These are phyloP conservation scores for Rosa hybrid DNA, from an alignment of 331 rosid genomes.

Conservation along the genomic window DNA sequence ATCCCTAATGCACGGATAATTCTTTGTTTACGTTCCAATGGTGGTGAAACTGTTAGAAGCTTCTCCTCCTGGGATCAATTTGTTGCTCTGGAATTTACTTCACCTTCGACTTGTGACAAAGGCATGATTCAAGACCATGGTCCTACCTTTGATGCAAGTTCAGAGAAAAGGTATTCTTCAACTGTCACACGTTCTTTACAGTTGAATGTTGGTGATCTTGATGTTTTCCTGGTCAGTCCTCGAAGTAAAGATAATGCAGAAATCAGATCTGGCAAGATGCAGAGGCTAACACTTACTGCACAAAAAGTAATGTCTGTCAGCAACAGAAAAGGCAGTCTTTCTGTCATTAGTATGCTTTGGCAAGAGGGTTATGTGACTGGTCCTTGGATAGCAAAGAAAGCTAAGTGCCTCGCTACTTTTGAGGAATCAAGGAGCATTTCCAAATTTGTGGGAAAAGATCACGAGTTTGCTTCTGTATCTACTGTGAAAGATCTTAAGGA, in stretches of 20 bases:
- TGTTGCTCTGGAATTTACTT: conserved; percentile 73
- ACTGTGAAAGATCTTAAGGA: conserved; percentile 65
- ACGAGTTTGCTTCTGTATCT: conserved; percentile 84
- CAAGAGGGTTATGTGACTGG: conserved; percentile 89
- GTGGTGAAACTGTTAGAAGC: conserved; percentile 32
- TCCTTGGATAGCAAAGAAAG: conserved; percentile 88
- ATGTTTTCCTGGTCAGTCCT: conserved; percentile 56
- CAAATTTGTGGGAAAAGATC: conserved; percentile 55
- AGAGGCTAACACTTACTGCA: conserved; percentile 46
- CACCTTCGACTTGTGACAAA: conserved; percentile 38
- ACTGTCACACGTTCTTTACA: conserved; percentile 53
- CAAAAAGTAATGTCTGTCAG: conserved; percentile 57
- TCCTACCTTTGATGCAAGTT: conserved; percentile 46
- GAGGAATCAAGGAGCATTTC: conserved; percentile 61
- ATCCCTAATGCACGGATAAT: conserved; percentile 69
- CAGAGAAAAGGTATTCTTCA: conserved; percentile 51
- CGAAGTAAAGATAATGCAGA: conserved; percentile 29
- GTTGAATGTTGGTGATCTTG: conserved; percentile 58
- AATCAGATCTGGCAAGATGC: conserved; percentile 39
- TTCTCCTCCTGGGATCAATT: conserved; percentile 68
- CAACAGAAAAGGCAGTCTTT: conserved; percentile 40
- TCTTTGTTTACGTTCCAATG: conserved; percentile 78
- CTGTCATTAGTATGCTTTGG: conserved; percentile 66
- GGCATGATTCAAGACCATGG: conserved; percentile 32
- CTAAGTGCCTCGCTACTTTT: conserved; percentile 64